phyloP scores from a whole-genome alignment of 495 filamentous ascomycete species.

The Podospora conica region DNA sequence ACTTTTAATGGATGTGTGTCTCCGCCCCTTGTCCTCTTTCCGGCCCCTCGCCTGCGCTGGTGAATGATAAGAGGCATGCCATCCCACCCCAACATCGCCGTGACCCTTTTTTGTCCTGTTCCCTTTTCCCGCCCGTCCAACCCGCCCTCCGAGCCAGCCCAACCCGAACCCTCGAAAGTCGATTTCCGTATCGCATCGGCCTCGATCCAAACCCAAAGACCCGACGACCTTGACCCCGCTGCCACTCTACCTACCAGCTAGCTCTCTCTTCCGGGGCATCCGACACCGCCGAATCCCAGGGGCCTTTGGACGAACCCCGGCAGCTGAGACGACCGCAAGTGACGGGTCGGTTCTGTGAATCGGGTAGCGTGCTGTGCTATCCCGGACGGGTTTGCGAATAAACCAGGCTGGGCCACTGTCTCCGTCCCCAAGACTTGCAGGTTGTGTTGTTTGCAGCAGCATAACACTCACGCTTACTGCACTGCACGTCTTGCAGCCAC shows the following conservation, averaged over 20 bases:
- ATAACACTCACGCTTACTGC: not conserved
- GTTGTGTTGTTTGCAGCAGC: not conserved
- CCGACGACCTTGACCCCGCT: not conserved
- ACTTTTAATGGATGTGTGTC: not conserved
- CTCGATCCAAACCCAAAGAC: not conserved
- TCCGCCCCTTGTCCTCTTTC: not conserved
- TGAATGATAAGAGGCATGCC: not conserved
- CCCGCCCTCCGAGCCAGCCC: not conserved
- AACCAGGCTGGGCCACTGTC: not conserved
- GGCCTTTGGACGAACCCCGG: not conserved
- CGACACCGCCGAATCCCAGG: not conserved
- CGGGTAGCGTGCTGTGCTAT: not conserved
- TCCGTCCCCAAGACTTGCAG: not conserved
- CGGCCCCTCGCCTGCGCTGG: not conserved
- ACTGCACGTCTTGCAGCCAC: not conserved
- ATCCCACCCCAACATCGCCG: not conserved
- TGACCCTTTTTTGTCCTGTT: not conserved
- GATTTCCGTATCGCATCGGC: not conserved
- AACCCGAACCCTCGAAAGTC: not conserved
- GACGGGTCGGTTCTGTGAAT: not conserved
- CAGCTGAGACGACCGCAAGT: not conserved
- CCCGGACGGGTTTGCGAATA: not conserved
- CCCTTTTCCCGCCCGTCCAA: not conserved
- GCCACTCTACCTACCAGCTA: not conserved
- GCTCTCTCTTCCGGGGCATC: not conserved